Conservation (phyloP, 1,139 yeast species). For the Saccharomyces pastorianus region DNA sequence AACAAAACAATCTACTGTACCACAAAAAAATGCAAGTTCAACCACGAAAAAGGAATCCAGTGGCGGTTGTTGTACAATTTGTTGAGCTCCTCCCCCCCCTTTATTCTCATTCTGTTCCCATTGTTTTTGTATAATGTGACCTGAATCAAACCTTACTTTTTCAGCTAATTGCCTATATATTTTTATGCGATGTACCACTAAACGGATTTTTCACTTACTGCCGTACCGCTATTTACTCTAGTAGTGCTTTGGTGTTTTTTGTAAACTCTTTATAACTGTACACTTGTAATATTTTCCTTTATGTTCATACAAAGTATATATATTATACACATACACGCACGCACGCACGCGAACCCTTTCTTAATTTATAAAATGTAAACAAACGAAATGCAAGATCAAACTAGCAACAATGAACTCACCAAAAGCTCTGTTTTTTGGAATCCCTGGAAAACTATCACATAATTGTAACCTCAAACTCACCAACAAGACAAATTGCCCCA, state of each 20-base stretch:
- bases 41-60: conserved; percentile 10
- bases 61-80: conserved; percentile 20
- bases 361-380: conserved; percentile 83
- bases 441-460: conserved; percentile 40
- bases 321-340: background rate
- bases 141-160: background rate
- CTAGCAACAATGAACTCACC: conserved; percentile 88
- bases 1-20: conserved; percentile 5
- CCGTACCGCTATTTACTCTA: background rate
- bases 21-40: conserved; percentile 9
- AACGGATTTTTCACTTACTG: background rate
- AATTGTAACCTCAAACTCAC: conserved; percentile 73
- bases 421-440: conserved; percentile 73
- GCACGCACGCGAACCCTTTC: background rate
- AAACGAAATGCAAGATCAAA: conserved; percentile 79
- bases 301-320: background rate
- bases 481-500: conserved; percentile 89
- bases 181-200: background rate
- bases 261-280: background rate
- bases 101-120: too few species aligned
- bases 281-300: background rate
- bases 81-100: conserved; percentile 4
- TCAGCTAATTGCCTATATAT: background rate
- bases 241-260: background rate
- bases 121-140: background rate